Evolutionary conservation across 805 yeast genomes (phyloP).

Genomic region (Candida mattraensis): DNA sequence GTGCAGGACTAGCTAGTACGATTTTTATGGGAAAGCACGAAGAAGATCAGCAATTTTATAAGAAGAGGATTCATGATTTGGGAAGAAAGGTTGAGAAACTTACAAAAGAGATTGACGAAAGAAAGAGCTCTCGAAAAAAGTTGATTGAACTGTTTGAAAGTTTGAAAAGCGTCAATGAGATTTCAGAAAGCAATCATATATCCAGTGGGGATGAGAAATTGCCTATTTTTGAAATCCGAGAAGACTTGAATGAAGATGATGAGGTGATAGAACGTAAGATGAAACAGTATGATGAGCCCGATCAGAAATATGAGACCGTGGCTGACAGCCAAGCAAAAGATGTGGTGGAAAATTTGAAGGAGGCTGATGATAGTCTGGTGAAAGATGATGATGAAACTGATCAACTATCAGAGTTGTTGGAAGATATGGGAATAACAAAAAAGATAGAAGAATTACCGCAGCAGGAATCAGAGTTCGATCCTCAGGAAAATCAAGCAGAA

Average conservation of each 20-base stretch:
- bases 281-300: conserved; percentile 38
- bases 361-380: conserved; percentile 1
- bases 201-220: conserved; percentile 43
- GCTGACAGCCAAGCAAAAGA: not conserved
- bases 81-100: conserved; percentile 15
- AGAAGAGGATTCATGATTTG: conserved; percentile 14
- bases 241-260: conserved; percentile 83
- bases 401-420: conserved; percentile 33
- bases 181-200: conserved; percentile 1
- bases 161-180: conserved; percentile 20
- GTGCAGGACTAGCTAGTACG: conserved; percentile 10
- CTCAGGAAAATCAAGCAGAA: not conserved
- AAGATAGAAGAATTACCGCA: conserved; percentile 4
- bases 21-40: conserved; percentile 22
- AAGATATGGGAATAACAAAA: conserved; percentile 34
- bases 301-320: too few species aligned
- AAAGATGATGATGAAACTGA: conserved; percentile 27
- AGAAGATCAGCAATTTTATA: conserved; percentile 20
- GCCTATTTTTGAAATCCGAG: conserved; percentile 81
- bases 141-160: conserved; percentile 28
- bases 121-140: conserved; percentile 29
- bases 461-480: conserved; percentile 3
- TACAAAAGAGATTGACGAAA: conserved; percentile 39
- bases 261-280: conserved; percentile 53
- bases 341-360: conserved; percentile 2